Percentiles rank a stretch among this genome's conserved stretches.
phyloP scores from a whole-genome alignment of 768 basidiomycete genomes.

The Tricholoma saponaceum region DNA sequence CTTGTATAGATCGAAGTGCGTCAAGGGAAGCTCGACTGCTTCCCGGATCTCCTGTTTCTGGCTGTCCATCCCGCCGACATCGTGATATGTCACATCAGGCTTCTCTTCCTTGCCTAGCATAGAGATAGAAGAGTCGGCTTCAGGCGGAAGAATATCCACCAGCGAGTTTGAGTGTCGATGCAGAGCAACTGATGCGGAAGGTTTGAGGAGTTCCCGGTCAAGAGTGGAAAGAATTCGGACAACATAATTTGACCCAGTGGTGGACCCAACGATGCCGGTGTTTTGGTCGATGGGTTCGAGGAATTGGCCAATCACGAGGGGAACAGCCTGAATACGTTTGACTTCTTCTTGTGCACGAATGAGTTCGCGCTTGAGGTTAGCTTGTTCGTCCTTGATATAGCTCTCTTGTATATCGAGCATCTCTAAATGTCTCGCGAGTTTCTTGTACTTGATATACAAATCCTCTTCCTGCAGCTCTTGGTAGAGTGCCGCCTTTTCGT shows the following conservation, averaged over 20 bases:
- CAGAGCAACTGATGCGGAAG: slow-evolving; percentile 95
- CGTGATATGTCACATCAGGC: slow-evolving; percentile 89
- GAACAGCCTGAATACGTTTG: slow-evolving; percentile 97
- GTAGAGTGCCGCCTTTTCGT: slow-evolving; percentile 84
- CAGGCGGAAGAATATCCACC: slow-evolving; percentile 96
- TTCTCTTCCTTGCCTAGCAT: slow-evolving; percentile 95
- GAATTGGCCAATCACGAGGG: slow-evolving; percentile 98
- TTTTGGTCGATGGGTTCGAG: slow-evolving; percentile 98
- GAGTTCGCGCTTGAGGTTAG: slow-evolving; percentile 95
- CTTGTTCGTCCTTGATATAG: slow-evolving; percentile 99
- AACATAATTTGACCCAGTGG: slow-evolving; percentile 97
- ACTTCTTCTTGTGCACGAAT: slow-evolving; percentile 99
- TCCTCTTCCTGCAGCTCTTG: slow-evolving; percentile 90
- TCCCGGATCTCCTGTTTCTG: slow-evolving; percentile 99
- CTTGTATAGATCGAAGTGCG: slow-evolving; percentile 97
- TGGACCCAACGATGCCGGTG: slow-evolving; percentile 95
- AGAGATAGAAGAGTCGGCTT: slow-evolving; percentile 95
- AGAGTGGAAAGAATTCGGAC: slow-evolving; percentile 96
- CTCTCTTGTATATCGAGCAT: slow-evolving; percentile 93
- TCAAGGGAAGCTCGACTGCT: slow-evolving; percentile 93
- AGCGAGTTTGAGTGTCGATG: slow-evolving; percentile 98
- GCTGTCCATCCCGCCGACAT: slow-evolving; percentile 94
- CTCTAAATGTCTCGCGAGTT: slow-evolving; percentile 90
- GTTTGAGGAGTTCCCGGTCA: slow-evolving; percentile 95
- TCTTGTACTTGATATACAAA: slow-evolving; percentile 96